Percentiles rank a stretch among this genome's conserved stretches.
phyloP scores from a whole-genome alignment of 768 basidiomycete genomes.

The Mycena olivaceomarginata region DNA sequence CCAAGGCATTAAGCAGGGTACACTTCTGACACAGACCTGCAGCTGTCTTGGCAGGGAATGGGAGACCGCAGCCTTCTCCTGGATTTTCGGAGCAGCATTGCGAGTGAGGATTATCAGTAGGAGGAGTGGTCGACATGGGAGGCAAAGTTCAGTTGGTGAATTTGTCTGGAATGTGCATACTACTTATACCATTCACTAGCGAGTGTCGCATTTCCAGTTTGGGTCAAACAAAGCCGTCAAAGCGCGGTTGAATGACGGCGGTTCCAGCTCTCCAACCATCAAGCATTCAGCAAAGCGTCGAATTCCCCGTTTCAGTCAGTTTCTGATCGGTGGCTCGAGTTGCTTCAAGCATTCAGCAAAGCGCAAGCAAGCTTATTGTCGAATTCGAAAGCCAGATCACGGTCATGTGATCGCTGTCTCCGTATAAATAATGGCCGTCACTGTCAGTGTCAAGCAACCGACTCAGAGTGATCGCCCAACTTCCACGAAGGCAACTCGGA shows the following conservation, averaged over 20 bases:
- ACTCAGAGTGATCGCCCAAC: not conserved
- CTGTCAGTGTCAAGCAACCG: not conserved
- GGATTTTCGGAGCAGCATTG: not conserved
- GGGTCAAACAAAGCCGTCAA: not conserved
- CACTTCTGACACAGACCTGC: slow-evolving; percentile 20
- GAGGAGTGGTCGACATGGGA: not conserved
- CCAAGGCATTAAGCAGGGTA: slow-evolving; percentile 13
- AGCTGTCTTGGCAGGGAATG: slow-evolving; percentile 12
- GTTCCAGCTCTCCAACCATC: not conserved
- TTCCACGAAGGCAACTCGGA: not conserved
- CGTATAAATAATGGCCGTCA: not conserved
- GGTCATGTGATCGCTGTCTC: not conserved
- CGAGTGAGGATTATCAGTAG: not conserved
- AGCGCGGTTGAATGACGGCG: not conserved
- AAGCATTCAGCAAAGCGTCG: not conserved
- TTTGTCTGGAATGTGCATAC: not conserved
- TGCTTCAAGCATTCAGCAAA: too few species aligned
- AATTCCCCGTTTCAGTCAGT: not conserved
- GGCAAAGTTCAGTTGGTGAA: not conserved
- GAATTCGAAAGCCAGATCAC: not conserved
- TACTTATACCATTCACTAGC: not conserved
- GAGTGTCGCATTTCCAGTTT: not conserved
- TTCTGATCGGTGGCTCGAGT: not conserved
- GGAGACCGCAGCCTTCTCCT: slow-evolving; percentile 20
- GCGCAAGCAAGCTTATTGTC: too few species aligned